Evolutionary conservation across 164 flowering plant genomes (phyloP).

Genomic region (Sextonia rubra): DNA sequence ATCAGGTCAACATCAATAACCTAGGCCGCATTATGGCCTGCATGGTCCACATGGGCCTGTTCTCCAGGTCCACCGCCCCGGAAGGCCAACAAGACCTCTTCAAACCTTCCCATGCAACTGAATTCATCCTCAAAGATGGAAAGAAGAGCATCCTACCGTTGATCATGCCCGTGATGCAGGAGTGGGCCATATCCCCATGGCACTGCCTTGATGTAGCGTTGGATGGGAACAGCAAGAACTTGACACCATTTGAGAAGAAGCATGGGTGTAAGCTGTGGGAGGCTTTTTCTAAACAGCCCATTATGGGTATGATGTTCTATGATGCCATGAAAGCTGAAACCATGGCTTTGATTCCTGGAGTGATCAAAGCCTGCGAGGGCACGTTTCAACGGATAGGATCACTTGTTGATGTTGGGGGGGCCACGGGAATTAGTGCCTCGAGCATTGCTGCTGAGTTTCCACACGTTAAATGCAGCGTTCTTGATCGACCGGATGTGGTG

Average conservation of each 20-base stretch:
- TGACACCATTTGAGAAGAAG: neutral
- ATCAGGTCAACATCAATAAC: neutral
- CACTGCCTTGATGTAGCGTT: neutral
- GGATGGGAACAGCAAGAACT: neutral
- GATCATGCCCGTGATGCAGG: neutral
- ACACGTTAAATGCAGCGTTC: neutral
- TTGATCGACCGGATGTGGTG: neutral
- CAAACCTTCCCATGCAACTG: neutral
- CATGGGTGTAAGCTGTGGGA: neutral
- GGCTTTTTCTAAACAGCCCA: neutral
- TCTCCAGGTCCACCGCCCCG: neutral
- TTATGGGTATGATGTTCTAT: neutral
- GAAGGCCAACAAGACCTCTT: neutral
- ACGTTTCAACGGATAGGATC: conserved; percentile 2
- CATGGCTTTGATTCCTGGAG: neutral
- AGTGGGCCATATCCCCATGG: neutral
- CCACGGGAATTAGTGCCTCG: neutral
- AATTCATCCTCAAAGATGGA: neutral
- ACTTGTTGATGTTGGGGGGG: neutral
- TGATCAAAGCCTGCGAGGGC: neutral
- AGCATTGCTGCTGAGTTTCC: neutral
- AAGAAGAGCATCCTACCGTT: neutral
- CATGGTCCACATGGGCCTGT: neutral
- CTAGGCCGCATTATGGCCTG: neutral
- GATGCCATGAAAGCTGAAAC: neutral